Base-by-base conservation (phyloP, 139 green algal genomes). In the Chlamydomonas incerta region DNA sequence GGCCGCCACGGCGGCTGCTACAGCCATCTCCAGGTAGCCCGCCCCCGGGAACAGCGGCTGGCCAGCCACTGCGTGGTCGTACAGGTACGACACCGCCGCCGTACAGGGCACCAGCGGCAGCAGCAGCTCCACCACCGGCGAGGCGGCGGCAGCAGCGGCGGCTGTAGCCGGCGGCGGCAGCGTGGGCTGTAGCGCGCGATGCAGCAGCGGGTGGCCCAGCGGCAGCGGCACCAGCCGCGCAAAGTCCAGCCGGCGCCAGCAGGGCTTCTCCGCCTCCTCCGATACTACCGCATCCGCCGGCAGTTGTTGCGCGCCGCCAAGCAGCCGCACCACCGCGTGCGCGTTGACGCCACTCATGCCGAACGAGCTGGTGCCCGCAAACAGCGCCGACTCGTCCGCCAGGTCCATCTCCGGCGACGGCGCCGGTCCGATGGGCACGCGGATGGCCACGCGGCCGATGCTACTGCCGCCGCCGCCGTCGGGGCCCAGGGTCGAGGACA, bases 291-390 rank as follows among this genome's bases (percentile, higher is more conserved):
- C n/a, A n/a, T n/a, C n/a, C n/a, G n/a, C n/a, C n/a, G n/a, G 18
- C 58, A 66, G 80, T 0, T 11, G 10, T 3, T 21, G 21, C 21
- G 4, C 58, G 57, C 29, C n/a, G 57, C 0, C 65, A 47, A 21
- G 21, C 60, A 66, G 57, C 41, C 26, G 21, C 63, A 97, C 35
- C 63, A 97, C 91, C 29, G 91, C 93, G 50, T 98, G 94, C 0
- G 95, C 95, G 80, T 98, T 98, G n/a, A 96, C 93, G 33, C 95
- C 95, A 55, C 88, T 93, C 95, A 98, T 98, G 63, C 95, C 95
- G 75, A 98, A 98, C 9, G 91, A 95, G 92, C 93, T 96, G 14
- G 95, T 96, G 37, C 95, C 95, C n/a, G 76, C 88, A 57, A 81
- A 76, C 9, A 20, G 11, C 57, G 41, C 41, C 41, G 41, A 50